Conservation (phyloP, 306 rosid species). For the Quercus ilex region DNA sequence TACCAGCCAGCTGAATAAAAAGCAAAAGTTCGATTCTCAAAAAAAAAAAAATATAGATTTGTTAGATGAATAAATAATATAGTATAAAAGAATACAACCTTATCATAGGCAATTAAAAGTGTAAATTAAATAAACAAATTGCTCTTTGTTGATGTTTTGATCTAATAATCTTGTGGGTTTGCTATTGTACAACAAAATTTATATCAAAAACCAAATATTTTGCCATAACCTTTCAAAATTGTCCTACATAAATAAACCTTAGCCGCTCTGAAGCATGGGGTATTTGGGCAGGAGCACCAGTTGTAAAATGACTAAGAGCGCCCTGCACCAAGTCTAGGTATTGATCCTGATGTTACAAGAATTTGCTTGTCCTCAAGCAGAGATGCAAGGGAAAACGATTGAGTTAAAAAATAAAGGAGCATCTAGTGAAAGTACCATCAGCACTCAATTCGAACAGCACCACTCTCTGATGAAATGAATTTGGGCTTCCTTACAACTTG, state of each 20-base stretch:
- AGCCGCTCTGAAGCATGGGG: neutral
- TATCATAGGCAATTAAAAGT: neutral
- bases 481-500: conserved; percentile 85
- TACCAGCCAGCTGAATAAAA: too few species aligned
- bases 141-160: neutral
- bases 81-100: neutral
- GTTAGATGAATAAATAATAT: neutral
- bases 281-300: neutral
- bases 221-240: conserved; percentile 6
- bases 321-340: neutral
- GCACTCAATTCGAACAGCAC: conserved; percentile 93
- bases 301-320: neutral
- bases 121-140: neutral
- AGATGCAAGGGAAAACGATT: neutral
- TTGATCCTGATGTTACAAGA: neutral
- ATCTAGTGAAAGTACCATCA: conserved; percentile 18
- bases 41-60: too few species aligned
- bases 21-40: too few species aligned
- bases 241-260: neutral
- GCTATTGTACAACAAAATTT: conserved; percentile 4
- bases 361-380: neutral
- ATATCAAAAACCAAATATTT: neutral
- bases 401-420: neutral
- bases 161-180: conserved; percentile 3
- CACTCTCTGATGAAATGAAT: conserved; percentile 86